Conservation (phyloP, 495 filamentous ascomycete species). For the Penicillium herquei region DNA sequence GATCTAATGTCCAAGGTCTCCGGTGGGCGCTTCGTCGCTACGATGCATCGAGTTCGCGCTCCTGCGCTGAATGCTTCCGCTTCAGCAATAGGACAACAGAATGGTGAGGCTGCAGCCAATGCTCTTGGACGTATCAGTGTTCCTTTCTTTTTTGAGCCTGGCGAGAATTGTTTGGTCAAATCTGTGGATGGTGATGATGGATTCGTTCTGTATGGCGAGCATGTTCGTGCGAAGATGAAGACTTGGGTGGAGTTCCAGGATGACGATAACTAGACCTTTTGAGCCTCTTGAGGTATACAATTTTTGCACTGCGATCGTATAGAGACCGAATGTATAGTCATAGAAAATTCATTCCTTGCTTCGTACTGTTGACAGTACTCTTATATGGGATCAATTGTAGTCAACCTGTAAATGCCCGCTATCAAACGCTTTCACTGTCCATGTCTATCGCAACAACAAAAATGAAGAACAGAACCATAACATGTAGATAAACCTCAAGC, state of each 20-base stretch:
- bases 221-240: slow-evolving; percentile 47
- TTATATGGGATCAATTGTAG: no score
- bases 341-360: neutral
- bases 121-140: slow-evolving; percentile 39
- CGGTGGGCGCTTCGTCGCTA: slow-evolving; percentile 48
- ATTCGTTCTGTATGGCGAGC: slow-evolving; percentile 42
- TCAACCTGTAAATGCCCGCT: neutral
- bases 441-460: neutral
- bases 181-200: slow-evolving; percentile 33
- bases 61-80: slow-evolving; percentile 7
- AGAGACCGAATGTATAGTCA: no score
- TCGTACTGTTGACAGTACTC: neutral
- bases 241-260: slow-evolving; percentile 43
- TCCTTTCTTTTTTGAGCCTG: slow-evolving; percentile 52
- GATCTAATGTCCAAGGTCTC: slow-evolving; percentile 48
- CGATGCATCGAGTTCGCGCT: slow-evolving; percentile 45
- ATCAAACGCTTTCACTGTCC: neutral
- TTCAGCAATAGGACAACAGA: slow-evolving; percentile 1
- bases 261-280: slow-evolving; percentile 1
- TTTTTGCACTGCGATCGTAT: no score
- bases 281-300: no score
- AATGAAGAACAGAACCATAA: no score
- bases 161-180: slow-evolving; percentile 36
- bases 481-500: no score
- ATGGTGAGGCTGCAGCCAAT: slow-evolving; percentile 6